Percentiles rank a stretch among this genome's conserved stretches.
Conservation (phyloP, 163 green algal species). For the Scenedesmus sp. region DNA sequence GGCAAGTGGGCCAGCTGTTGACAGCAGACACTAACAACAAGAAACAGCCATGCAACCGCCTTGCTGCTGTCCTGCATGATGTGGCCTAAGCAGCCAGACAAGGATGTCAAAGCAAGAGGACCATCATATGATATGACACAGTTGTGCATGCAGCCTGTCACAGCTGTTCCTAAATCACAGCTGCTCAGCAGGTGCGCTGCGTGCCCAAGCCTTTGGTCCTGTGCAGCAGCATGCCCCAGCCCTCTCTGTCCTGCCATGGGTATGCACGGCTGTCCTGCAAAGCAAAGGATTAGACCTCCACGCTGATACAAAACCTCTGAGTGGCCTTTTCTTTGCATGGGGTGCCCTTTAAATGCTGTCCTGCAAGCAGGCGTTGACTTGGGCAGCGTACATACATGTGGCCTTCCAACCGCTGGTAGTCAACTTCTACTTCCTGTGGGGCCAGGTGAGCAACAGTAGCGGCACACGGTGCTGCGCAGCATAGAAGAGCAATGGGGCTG, state of each 20-base stretch:
- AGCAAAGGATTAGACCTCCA: no score
- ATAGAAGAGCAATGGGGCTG: background rate
- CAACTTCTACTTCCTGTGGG: constrained; percentile 46
- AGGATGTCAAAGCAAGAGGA: no score
- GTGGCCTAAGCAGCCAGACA: background rate
- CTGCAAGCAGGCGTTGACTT: constrained; percentile 31
- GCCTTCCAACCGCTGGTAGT: constrained; percentile 45
- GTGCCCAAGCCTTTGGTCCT: background rate
- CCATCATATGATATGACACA: background rate
- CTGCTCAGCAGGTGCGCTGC: background rate
- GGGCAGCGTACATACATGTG: constrained; percentile 19
- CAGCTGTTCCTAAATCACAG: background rate
- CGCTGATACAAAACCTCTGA: no score
- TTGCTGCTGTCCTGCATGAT: background rate
- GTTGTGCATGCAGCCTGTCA: no score
- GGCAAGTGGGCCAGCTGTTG: background rate
- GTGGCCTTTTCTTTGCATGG: no score
- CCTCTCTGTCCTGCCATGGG: no score
- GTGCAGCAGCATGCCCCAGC: background rate
- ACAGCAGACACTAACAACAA: background rate
- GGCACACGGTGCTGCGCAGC: background rate
- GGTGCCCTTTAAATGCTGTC: background rate
- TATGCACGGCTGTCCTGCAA: no score
- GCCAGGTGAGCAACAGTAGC: constrained; percentile 12
- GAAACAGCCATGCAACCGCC: background rate